These are phyloP conservation scores for Daldinia sp. DNA, from an alignment of 2,329 filamentous ascomycete species.

Conservation along the genomic window DNA sequence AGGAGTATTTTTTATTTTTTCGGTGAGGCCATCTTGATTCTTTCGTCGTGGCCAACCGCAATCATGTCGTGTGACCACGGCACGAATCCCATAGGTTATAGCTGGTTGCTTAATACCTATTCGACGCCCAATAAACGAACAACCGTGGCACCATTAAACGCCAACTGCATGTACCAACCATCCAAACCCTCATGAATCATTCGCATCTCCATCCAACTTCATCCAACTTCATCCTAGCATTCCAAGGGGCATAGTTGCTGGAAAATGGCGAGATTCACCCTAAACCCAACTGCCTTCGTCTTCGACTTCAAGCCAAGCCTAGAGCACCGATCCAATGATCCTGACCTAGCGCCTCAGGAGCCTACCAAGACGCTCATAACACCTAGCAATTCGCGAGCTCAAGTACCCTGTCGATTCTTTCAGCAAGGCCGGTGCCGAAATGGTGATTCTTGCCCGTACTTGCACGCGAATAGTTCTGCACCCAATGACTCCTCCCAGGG, in stretches of 20 bases:
- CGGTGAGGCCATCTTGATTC: background rate
- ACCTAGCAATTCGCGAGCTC: slow-evolving; percentile 3
- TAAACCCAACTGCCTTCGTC: slow-evolving; percentile 9
- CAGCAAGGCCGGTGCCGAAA: slow-evolving; percentile 27
- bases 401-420: slow-evolving; percentile 23
- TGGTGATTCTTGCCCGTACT: slow-evolving; percentile 21
- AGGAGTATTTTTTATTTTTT: too few relatives aligned
- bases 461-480: slow-evolving; percentile 2
- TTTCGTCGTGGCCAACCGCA: background rate
- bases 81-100: background rate
- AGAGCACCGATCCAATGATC: background rate
- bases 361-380: background rate
- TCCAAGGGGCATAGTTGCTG: too few relatives aligned
- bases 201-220: too few relatives aligned
- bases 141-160: too few relatives aligned
- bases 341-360: background rate
- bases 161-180: too few relatives aligned
- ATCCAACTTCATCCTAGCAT: background rate
- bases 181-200: too few relatives aligned
- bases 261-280: background rate
- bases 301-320: background rate
- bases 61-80: background rate
- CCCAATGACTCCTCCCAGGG: background rate
- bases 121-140: background rate
- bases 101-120: background rate